phyloP scores from a whole-genome alignment of 2,329 filamentous ascomycete genomes.

The Pseudogymnoascus sp. region DNA sequence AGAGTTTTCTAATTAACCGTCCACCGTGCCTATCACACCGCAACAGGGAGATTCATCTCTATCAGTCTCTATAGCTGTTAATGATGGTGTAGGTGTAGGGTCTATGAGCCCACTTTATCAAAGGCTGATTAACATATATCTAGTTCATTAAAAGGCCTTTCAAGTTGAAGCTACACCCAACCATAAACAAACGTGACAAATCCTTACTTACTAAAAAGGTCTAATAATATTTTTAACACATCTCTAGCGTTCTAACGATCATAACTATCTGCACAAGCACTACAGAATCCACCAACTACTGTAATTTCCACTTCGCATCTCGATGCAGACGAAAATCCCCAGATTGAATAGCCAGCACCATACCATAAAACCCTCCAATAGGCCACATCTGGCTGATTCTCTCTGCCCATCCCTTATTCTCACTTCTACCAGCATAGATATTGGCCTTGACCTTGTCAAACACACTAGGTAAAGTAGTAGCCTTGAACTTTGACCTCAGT shows the following conservation, averaged over 20 bases:
- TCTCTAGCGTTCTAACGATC: not conserved
- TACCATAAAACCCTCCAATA: not conserved
- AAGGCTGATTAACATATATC: not conserved
- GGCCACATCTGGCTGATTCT: not conserved
- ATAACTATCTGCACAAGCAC: not conserved
- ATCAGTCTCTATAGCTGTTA: not conserved
- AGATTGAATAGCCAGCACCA: not conserved
- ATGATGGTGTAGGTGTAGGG: not conserved
- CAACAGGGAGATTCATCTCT: not conserved
- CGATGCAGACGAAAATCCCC: not conserved
- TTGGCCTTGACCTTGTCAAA: constrained; percentile 62
- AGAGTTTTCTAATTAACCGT: not conserved
- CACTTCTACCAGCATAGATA: constrained; percentile 19
- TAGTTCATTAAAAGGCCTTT: not conserved
- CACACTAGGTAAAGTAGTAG: constrained; percentile 54
- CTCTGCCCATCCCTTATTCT: not conserved
- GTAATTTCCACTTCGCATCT: not conserved
- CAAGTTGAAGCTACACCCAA: not conserved
- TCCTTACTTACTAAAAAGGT: not conserved
- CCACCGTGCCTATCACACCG: not conserved
- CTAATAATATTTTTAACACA: not conserved
- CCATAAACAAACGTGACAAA: not conserved
- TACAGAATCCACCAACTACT: not conserved
- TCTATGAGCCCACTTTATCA: too few relatives aligned
- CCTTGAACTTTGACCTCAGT: constrained; percentile 54